Evolutionary conservation across 176 grass and related monocot species (phyloP).

Genomic region (Alloteropsis semialata): DNA sequence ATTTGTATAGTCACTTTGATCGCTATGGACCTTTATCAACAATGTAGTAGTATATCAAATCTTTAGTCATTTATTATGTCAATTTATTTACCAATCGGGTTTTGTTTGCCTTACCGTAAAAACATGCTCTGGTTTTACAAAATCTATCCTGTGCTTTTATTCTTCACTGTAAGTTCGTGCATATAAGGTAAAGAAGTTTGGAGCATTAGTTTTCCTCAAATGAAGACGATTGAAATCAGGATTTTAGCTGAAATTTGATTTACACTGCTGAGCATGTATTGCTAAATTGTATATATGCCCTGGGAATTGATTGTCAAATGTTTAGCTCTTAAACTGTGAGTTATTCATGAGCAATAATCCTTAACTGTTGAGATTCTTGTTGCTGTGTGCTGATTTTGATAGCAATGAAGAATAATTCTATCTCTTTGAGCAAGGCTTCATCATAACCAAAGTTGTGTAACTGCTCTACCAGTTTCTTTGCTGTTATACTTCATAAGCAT

Average conservation of each 20-base stretch:
- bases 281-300: not conserved
- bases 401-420: not conserved
- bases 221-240: not conserved
- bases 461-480: slow-evolving; percentile 15
- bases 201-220: slow-evolving; percentile 17
- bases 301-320: slow-evolving; percentile 1
- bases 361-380: not conserved
- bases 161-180: not conserved
- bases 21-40: not conserved
- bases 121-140: not conserved
- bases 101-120: slow-evolving; percentile 20
- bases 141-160: not conserved
- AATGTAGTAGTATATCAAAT: not conserved
- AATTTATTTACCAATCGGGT: not conserved
- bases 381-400: not conserved
- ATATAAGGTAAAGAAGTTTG: slow-evolving; percentile 18
- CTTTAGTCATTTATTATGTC: not conserved
- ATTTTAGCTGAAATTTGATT: slow-evolving; percentile 26
- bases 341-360: not conserved
- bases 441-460: not conserved
- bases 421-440: not conserved
- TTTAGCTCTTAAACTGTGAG: not conserved
- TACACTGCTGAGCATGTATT: not conserved
- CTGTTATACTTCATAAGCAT: slow-evolving; percentile 25
- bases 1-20: not conserved